Base-by-base conservation (phyloP, 345 rosid genomes). In the Citrus cavaleriei region DNA sequence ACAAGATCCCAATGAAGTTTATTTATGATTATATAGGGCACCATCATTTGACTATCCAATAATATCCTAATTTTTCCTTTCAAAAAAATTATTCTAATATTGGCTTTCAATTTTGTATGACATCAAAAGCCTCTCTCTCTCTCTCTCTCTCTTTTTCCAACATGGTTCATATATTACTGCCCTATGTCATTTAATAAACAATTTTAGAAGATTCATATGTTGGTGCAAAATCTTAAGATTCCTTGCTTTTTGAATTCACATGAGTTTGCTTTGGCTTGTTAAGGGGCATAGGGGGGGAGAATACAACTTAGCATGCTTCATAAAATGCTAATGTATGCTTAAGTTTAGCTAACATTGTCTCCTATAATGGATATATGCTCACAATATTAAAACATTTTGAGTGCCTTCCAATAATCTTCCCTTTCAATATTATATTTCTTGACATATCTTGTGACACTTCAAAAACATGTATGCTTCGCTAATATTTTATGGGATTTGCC, bases 191-290 rank as follows among this genome's bases (percentile, higher is more conserved):
- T 66, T 54, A 67, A 70, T 75, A 73, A 49, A 68, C 58, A 35
- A 77, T 75, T 75, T 19, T 19, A 27, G 78, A 84, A 81, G 88
- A 80, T 85, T 80, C 88, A 80, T 34, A 6, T 78, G 85, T 34
- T 78, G 82, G 76, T 77, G 84, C 85, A 67, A 80, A 74, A 84
- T 87, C 88, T 82, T 73, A 42, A 84, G 90, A 85, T 82, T 85
- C 90, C 84, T 67, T 80, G 57, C 81, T 73, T 86, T 73, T 46
- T 70, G 73, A 46, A 81, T 80, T 49, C 84, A 75, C 80, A 78
- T 81, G 84, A 79, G 22, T 24, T 70, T 37, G 46, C 51, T 78
- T 75, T 37, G 76, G 70, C 78, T 55, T 75, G 76, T 25, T 46
- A 79, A 54, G 59, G 64, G 60, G 37, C n/a, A 42, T 12, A 37